Evolutionary conservation across 768 basidiomycete genomes (phyloP).

Genomic region (Serpula lacrymans): DNA sequence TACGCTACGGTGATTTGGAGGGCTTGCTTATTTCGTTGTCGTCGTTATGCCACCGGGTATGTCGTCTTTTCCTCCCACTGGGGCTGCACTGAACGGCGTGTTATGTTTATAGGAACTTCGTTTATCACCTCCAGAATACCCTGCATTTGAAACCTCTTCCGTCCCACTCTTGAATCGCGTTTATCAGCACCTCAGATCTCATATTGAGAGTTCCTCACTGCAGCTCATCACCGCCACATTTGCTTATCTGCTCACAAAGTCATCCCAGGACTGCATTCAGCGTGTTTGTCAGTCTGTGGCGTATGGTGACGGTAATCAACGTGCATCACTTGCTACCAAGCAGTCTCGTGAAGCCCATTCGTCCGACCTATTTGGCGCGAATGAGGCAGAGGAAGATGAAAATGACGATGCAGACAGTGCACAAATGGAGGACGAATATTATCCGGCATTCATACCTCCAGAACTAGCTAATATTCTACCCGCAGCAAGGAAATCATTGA

Average conservation of each 20-base stretch:
- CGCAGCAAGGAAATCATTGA: slow-evolving; percentile 66
- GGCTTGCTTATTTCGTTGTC: slow-evolving; percentile 51
- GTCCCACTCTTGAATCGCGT: slow-evolving; percentile 55
- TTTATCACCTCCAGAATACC: slow-evolving; percentile 36
- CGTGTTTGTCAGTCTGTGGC: slow-evolving; percentile 60
- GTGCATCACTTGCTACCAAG: slow-evolving; percentile 17
- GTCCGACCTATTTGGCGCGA: slow-evolving; percentile 19
- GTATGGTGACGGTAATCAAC: slow-evolving; percentile 30
- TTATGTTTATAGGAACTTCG: slow-evolving; percentile 23
- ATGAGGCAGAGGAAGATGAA: slow-evolving; percentile 37
- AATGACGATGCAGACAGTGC: slow-evolving; percentile 37
- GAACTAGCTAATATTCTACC: slow-evolving; percentile 51
- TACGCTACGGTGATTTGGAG: slow-evolving; percentile 48
- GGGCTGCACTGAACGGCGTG: neutral
- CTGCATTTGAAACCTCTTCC: slow-evolving; percentile 40
- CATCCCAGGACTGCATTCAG: slow-evolving; percentile 62
- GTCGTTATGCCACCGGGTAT: slow-evolving; percentile 56
- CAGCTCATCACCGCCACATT: slow-evolving; percentile 47
- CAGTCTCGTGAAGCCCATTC: slow-evolving; percentile 13
- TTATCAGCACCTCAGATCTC: slow-evolving; percentile 52
- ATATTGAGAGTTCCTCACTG: slow-evolving; percentile 53
- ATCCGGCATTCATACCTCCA: slow-evolving; percentile 63
- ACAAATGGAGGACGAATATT: slow-evolving; percentile 36
- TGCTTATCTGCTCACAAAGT: slow-evolving; percentile 63
- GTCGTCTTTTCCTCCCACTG: slow-evolving; percentile 15